Percentiles rank a stretch among this genome's conserved stretches.
Evolutionary conservation across 306 rosid genomes (phyloP).

Genomic region (Lablab purpureus): DNA sequence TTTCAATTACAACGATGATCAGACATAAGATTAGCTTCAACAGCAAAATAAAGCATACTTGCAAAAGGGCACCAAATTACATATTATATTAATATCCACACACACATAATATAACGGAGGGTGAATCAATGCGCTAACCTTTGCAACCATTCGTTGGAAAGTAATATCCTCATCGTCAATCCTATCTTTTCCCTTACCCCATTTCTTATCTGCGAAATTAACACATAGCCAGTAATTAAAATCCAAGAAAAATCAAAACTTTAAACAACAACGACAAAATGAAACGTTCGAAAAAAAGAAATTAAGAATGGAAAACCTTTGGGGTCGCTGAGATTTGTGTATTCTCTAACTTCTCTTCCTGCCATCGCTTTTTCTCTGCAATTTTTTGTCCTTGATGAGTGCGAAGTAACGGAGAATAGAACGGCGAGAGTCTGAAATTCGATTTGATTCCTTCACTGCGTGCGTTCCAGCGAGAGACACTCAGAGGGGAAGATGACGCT

Average conservation of each 20-base stretch:
- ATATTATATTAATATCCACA: neutral
- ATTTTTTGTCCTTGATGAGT: neutral
- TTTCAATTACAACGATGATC: neutral
- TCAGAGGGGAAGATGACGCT: conserved; percentile 2
- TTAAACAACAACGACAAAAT: neutral
- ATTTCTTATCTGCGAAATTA: conserved; percentile 77
- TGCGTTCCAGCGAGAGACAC: neutral
- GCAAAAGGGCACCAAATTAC: conserved; percentile 11
- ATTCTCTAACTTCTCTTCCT: conserved; percentile 98
- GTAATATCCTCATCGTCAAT: conserved; percentile 95
- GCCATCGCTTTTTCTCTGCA: conserved; percentile 61
- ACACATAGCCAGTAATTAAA: conserved; percentile 20
- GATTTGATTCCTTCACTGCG: conserved; percentile 19
- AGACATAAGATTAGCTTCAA: neutral
- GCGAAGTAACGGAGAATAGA: neutral
- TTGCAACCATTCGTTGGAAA: conserved; percentile 99
- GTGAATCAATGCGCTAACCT: conserved; percentile 98
- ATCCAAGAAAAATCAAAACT: conserved; percentile 27
- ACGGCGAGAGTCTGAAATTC: neutral
- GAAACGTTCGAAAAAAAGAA: neutral
- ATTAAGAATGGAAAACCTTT: conserved; percentile 59
- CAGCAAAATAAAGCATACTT: neutral
- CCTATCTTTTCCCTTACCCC: conserved; percentile 95
- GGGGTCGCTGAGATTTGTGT: conserved; percentile 98
- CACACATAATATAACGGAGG: conserved; percentile 29